These are phyloP conservation scores for Epichloe gansuensis DNA, from an alignment of 2,329 filamentous ascomycete species.

Conservation along the genomic window DNA sequence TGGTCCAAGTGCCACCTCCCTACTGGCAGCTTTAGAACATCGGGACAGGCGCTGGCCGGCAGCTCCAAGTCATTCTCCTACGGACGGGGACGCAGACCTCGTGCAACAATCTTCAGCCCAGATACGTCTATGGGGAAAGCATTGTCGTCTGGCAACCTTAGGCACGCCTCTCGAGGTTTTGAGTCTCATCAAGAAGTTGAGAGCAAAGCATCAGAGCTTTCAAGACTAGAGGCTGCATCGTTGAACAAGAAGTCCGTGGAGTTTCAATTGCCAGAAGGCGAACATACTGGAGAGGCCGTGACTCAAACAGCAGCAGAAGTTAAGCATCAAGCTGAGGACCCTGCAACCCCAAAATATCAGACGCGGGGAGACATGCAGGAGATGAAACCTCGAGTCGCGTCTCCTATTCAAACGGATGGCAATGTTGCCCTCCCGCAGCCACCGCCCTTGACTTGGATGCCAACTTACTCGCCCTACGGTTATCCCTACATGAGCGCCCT, in stretches of 20 bases:
- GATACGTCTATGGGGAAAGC: conserved; percentile 1
- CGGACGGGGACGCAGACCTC: conserved; percentile 3
- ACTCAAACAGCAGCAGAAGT: neutral
- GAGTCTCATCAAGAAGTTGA: neutral
- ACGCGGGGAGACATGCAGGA: neutral
- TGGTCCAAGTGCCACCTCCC: neutral
- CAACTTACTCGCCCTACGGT: conserved; percentile 7
- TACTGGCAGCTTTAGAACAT: neutral
- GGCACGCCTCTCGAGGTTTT: neutral
- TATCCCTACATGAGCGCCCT: conserved; percentile 10
- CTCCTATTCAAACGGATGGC: neutral
- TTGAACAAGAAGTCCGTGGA: conserved; percentile 7
- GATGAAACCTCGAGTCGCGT: neutral
- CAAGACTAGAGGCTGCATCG: neutral
- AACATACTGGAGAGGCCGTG: neutral
- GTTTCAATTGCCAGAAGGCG: conserved; percentile 2
- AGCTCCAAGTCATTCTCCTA: conserved; percentile 1
- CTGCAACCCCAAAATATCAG: conserved; percentile 1
- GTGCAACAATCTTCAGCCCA: conserved; percentile 7
- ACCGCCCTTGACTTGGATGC: conserved; percentile 10
- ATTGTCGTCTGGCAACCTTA: conserved; percentile 2
- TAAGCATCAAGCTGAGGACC: neutral
- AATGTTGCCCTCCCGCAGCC: neutral
- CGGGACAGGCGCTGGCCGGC: neutral
- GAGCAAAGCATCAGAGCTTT: neutral